A percentile compares a stretch with the other conserved stretches of the same genome.
These are phyloP conservation scores for Lupinus albus DNA, from an alignment of 306 rosid genomes.

Conservation along the genomic window DNA sequence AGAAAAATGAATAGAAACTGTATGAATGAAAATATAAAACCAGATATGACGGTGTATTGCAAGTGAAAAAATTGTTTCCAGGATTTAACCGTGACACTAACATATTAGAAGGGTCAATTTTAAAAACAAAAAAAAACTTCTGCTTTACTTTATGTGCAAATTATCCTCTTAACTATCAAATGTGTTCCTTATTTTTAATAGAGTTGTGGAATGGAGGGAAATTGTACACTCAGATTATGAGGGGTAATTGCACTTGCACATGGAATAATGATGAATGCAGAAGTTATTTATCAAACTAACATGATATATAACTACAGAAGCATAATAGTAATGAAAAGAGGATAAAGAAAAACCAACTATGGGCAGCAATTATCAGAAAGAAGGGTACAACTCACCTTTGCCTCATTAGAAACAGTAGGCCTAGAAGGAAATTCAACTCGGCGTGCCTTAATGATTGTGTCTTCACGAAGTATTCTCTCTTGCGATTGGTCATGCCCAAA, in stretches of 20 bases:
- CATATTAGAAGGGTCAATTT: neutral
- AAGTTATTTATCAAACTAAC: no score
- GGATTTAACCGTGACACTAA: no score
- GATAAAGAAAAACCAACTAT: neutral
- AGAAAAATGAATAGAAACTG: neutral
- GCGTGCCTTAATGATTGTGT: conserved; percentile 96
- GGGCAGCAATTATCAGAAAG: conserved; percentile 7
- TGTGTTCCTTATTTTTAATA: conserved; percentile 4
- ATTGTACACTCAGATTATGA: no score
- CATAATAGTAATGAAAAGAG: conserved; percentile 20
- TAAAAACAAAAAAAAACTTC: neutral
- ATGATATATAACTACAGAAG: no score
- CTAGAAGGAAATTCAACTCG: conserved; percentile 89
- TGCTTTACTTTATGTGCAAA: neutral
- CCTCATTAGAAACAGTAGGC: conserved; percentile 91
- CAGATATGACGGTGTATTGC: no score
- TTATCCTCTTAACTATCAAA: neutral
- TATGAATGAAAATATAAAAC: neutral
- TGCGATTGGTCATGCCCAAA: conserved; percentile 97
- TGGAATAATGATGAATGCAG: no score
- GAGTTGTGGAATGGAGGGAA: no score
- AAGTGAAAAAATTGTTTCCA: no score
- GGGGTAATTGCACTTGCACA: no score
- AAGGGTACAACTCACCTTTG: conserved; percentile 70
- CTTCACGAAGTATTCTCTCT: conserved; percentile 94